These are phyloP conservation scores for Dendrobium chrysotoxum DNA, from an alignment of 106 monocot species.

Conservation along the genomic window DNA sequence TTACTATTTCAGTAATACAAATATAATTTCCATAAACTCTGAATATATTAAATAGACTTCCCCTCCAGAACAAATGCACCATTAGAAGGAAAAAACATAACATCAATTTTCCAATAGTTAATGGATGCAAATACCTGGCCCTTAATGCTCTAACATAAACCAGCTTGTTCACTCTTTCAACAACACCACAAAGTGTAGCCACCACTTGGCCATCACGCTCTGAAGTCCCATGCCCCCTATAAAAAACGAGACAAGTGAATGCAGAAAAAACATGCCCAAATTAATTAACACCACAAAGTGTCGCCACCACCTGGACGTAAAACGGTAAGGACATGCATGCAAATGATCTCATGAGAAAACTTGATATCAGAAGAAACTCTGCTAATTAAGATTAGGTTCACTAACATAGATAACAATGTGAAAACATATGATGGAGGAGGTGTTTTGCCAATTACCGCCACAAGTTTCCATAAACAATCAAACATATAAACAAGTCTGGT, in stretches of 20 bases:
- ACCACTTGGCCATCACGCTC: slow-evolving; percentile 70
- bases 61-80: neutral
- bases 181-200: slow-evolving; percentile 83
- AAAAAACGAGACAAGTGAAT: neutral
- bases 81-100: neutral
- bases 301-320: neutral
- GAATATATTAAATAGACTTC: neutral
- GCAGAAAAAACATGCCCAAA: neutral
- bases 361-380: neutral
- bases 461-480: no score
- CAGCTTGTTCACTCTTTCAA: slow-evolving; percentile 94
- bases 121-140: slow-evolving; percentile 37
- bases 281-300: neutral
- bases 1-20: neutral
- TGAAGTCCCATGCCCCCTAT: slow-evolving; percentile 86
- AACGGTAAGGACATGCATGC: neutral
- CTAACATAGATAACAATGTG: neutral
- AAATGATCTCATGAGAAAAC: neutral
- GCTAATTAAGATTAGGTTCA: neutral
- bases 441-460: no score
- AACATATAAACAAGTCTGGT: no score
- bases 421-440: neutral
- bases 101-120: neutral
- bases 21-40: neutral
- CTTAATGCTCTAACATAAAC: slow-evolving; percentile 74